Percentiles rank a stretch among this genome's conserved stretches.
Conservation (phyloP, 257 asterid species). For the Salvia rosmarinus region DNA sequence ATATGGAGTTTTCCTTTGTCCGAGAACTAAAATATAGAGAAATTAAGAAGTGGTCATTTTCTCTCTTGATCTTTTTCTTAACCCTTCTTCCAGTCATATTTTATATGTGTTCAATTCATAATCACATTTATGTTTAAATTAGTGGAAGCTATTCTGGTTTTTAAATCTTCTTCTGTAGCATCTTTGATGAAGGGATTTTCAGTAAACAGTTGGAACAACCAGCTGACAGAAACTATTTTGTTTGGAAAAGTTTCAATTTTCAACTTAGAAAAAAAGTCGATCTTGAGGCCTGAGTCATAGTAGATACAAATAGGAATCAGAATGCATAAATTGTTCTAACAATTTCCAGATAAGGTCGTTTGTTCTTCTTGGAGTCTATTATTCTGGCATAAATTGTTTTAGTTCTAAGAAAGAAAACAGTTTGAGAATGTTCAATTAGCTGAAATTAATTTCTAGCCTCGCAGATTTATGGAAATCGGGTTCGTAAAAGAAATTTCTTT, state of each 20-base stretch:
- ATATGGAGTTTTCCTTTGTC: neutral
- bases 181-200: neutral
- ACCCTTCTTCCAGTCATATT: neutral
- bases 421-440: slow-evolving; percentile 25
- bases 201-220: neutral
- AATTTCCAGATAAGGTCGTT: neutral
- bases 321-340: neutral
- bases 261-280: no score
- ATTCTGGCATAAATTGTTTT: slow-evolving; percentile 19
- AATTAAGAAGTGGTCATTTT: slow-evolving; percentile 4
- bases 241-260: no score
- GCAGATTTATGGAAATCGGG: neutral
- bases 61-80: neutral
- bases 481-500: neutral
- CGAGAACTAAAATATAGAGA: slow-evolving; percentile 1
- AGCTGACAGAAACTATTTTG: no score
- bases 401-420: slow-evolving; percentile 13
- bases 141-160: slow-evolving; percentile 21
- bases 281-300: no score
- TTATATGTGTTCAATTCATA: neutral
- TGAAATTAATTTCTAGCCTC: slow-evolving; percentile 27
- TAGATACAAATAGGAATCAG: neutral
- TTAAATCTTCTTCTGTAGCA: neutral
- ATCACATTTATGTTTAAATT: neutral
- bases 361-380: slow-evolving; percentile 11